Conservation (phyloP, 140 eudicot genomes). For the Senecio squalidus region DNA sequence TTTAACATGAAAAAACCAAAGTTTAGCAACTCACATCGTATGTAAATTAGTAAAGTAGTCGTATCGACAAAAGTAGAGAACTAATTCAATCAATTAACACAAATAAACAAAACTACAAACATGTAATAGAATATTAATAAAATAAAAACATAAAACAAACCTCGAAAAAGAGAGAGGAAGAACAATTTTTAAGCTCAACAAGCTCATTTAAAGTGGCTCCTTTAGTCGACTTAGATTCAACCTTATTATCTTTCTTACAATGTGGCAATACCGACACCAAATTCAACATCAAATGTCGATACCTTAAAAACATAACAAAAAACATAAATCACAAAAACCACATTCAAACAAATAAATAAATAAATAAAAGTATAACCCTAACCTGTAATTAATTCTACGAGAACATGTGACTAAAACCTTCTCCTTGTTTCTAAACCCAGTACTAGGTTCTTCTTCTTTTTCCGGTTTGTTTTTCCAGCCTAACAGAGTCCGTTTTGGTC, state of each 20-base stretch:
- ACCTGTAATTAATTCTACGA: constrained; percentile 90
- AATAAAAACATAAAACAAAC: constrained; percentile 24
- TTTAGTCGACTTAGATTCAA: constrained; percentile 83
- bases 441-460: constrained; percentile 5
- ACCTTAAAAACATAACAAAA: constrained; percentile 34
- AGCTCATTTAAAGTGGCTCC: constrained; percentile 85
- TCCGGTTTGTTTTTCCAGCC: constrained; percentile 59
- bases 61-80: no score
- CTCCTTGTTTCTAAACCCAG: constrained; percentile 63
- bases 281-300: constrained; percentile 95
- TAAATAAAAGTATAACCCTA: constrained; percentile 31
- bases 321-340: not conserved
- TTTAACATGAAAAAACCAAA: no score
- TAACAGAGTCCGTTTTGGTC: constrained; percentile 73
- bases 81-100: no score
- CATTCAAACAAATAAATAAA: not conserved
- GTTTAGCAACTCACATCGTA: no score
- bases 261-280: constrained; percentile 77
- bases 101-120: not conserved
- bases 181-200: constrained; percentile 85
- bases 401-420: constrained; percentile 90
- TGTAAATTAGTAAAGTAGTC: no score
- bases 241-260: constrained; percentile 87
- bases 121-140: no score
- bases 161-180: constrained; percentile 92